Evolutionary conservation across 129 eudicot species (phyloP), one percentile per base, ranked within the genome.

Genomic region (Flaveria trinervia): DNA sequence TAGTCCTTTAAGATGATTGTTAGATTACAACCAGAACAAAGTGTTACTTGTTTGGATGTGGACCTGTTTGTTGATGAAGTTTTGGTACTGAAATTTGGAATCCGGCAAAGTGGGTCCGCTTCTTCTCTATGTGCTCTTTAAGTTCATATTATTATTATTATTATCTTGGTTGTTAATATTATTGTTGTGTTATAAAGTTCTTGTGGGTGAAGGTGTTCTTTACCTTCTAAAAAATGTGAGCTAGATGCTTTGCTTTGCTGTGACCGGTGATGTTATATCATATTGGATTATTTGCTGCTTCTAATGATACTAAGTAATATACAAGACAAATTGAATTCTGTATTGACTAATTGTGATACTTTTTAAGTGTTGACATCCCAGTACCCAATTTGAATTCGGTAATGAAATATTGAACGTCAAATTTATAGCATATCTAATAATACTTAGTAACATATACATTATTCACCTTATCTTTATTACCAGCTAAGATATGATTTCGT

Each of bases 1-100:
- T 68, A 94, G 99, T 57, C 97, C 99, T 49, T 76, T 94, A 77
- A 84, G 93, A 81, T 94, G 92, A 94, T 79, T 61, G 28, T 48
- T 25, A 13, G 67, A 56, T 64, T 28, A 30, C 46, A 30, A 1
- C 69, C 69, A 33, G 2, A 7, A 30, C 15, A 15, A 11, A 15
- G 11, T 15, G 46, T 30, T 30, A 5, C 26, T 61, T 64, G 69
- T 64, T 15, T 30, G 15, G 69, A 64, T 64, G 13, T 30, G 45
- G 13, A 30, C 46, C 23, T 77, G 54, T 56, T 36, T 17, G 39
- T 39, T 73, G 20, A 49, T 50, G 65, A 76, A 28, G 39, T 17
- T 46, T 48, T 28, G 72, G 12, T 64, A 45, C 60, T 1, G 60
- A 54, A 49, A 26, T 28, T 28, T 64, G 4, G 10, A 14, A 64